A percentile compares a stretch with the other conserved stretches of the same genome.
Conservation (phyloP, 192 early-diverging fungal genomes). For the Diversispora epigaea region DNA sequence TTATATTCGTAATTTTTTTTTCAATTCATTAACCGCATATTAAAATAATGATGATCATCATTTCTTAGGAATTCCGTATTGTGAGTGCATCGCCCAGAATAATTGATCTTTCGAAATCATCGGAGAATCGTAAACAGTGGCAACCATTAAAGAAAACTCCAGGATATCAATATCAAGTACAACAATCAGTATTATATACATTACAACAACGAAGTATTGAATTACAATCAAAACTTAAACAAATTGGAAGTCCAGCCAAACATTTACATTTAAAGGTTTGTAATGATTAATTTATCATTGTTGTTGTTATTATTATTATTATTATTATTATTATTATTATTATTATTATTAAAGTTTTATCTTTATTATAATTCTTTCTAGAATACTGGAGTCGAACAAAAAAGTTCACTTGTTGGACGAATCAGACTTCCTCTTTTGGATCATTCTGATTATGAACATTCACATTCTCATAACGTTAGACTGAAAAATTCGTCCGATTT, state of each 20-base stretch:
- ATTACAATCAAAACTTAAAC: conserved; percentile 37
- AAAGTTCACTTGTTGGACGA: conserved; percentile 26
- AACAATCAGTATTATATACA: conserved; percentile 55
- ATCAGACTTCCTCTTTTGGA: conserved; percentile 31
- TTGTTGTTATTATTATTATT: background rate
- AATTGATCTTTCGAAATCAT: conserved; percentile 43
- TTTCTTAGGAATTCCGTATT: conserved; percentile 39
- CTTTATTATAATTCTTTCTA: background rate
- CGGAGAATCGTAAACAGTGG: conserved; percentile 42
- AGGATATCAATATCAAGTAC: conserved; percentile 56
- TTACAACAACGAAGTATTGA: conserved; percentile 54
- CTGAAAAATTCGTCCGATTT: conserved; percentile 36
- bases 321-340: background rate
- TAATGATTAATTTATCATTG: too few species aligned
- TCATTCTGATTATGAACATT: background rate
- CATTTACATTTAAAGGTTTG: conserved; percentile 26
- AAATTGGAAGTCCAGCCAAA: conserved; percentile 13
- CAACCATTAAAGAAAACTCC: conserved; percentile 46
- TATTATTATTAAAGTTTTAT: background rate
- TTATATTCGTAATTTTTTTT: background rate
- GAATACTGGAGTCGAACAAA: conserved; percentile 13
- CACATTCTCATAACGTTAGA: conserved; percentile 26
- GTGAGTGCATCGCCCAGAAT: conserved; percentile 54
- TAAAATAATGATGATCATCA: background rate
- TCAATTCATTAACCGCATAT: background rate